These are phyloP conservation scores for Fabrea salina DNA, from an alignment of 169 alveolate genomes.

Conservation along the genomic window DNA sequence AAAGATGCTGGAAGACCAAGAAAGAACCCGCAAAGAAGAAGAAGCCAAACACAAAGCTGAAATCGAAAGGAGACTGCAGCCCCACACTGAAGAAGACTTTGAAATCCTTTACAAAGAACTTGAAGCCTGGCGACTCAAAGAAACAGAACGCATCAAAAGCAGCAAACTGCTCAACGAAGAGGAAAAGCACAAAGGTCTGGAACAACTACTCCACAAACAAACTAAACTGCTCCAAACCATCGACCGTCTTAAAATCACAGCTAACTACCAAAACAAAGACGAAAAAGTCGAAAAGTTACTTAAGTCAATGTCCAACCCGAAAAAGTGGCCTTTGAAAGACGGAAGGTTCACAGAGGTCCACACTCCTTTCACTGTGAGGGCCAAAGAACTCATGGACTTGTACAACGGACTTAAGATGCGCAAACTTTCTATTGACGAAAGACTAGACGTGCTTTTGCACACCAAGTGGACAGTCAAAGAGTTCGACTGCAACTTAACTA, in stretches of 20 bases:
- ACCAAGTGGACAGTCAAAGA: constrained; percentile 91
- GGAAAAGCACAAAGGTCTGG: constrained; percentile 76
- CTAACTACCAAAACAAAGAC: constrained; percentile 78
- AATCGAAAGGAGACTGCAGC: constrained; percentile 88
- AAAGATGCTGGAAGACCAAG: constrained; percentile 68
- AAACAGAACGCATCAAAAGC: constrained; percentile 80
- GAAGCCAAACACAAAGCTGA: constrained; percentile 85
- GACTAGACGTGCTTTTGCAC: constrained; percentile 87
- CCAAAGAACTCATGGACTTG: constrained; percentile 85
- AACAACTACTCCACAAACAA: constrained; percentile 85
- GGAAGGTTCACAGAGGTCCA: constrained; percentile 88
- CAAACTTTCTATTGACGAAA: constrained; percentile 80
- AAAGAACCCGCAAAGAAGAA: constrained; percentile 77
- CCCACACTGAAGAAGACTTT: constrained; percentile 84
- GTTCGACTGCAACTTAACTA: constrained; percentile 82
- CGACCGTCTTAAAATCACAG: constrained; percentile 88
- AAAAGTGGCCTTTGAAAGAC: constrained; percentile 86
- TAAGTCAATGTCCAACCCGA: constrained; percentile 85
- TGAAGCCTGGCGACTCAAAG: constrained; percentile 87
- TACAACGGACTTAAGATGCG: constrained; percentile 83
- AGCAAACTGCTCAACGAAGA: constrained; percentile 63
- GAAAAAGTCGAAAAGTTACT: constrained; percentile 83
- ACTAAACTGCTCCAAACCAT: constrained; percentile 86
- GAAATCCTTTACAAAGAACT: constrained; percentile 83
- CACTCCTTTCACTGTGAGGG: constrained; percentile 85